phyloP scores from a whole-genome alignment of 2,329 filamentous ascomycete species.

The Xylariaceae sp. region DNA sequence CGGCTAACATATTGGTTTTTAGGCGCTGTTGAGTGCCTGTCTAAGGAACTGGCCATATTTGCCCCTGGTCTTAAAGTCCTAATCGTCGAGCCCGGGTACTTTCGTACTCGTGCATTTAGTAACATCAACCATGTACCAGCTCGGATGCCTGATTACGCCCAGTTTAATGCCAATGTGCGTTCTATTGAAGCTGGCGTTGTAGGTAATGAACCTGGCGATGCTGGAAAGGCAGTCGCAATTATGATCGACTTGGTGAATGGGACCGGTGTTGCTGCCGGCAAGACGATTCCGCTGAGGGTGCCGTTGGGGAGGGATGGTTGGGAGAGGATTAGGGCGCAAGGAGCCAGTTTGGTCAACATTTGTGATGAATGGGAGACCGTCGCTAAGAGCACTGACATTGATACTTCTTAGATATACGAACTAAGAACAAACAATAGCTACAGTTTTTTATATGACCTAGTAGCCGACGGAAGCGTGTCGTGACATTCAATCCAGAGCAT shows the following conservation, averaged over 20 bases:
- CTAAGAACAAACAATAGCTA: no score
- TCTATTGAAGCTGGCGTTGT: conserved; percentile 39
- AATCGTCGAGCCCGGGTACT: conserved; percentile 52
- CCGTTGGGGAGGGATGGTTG: conserved; percentile 62
- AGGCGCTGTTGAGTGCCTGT: conserved; percentile 43
- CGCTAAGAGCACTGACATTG: conserved; percentile 24
- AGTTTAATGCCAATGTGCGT: conserved; percentile 42
- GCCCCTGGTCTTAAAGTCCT: conserved; percentile 45
- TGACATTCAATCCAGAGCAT: no score
- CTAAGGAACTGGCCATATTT: conserved; percentile 42
- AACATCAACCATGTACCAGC: conserved; percentile 42
- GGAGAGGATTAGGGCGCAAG: conserved; percentile 54
- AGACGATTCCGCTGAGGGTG: conserved; percentile 52
- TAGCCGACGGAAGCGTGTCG: no score
- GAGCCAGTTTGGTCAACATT: conserved; percentile 50
- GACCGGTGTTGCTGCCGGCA: conserved; percentile 48
- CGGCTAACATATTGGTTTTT: neutral
- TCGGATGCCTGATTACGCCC: conserved; percentile 37
- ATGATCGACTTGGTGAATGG: conserved; percentile 44
- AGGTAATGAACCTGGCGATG: conserved; percentile 37
- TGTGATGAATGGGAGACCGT: conserved; percentile 26
- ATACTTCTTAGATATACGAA: no score
- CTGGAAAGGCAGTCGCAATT: conserved; percentile 32
- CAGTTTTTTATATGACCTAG: no score
- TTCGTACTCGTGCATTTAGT: conserved; percentile 49